Base-by-base conservation (phyloP, 805 yeast genomes). In the Wickerhamiella parazyma region DNA sequence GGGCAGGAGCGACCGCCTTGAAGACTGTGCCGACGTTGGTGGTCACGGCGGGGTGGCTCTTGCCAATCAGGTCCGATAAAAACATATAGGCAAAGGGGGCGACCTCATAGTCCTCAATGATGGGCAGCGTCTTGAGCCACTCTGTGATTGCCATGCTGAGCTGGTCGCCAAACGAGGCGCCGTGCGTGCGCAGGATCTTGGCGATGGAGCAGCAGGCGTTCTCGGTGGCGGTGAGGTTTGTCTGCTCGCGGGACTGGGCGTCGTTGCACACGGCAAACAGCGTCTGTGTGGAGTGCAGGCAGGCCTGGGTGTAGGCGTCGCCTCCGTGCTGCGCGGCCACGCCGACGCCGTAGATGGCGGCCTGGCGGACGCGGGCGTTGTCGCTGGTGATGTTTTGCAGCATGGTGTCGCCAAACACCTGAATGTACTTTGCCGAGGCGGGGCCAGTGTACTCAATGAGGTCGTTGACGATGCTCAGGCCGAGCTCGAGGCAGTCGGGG, bases 221-320 rank as follows among this genome's bases (percentile, higher is more conserved):
- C 61, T 91, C 98, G 1, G 96, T 86, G 4, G 96, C 93, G 45
- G 72, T 72, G 33, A 82, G 62, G 55, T 85, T 85, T 45, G 82
- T 95, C 35, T 83, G 93, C n/a, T 77, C 73, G 49, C 82, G 76
- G 2, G 94, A 79, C 51, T 84, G 93, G 6, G 94, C 86, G 19
- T 76, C 75, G 33, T 75, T 68, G 16, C 80, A 72, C 63, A 85
- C 73, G 51, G 77, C 77, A 55, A 80, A 72, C 61, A 91, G 70
- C 16, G 84, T 76, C 49, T 77, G 84, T 50, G 89, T 65, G n/a
- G 85, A 71, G 7, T 79, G 73, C 21, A 82, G 59, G 42, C 80
- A 73, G 44, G 80, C 72, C 26, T 78, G 77, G 18, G 69, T 69
- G 57, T 77, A 83, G 2, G 66, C 57, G 3, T 63, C 59, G 11